Evolutionary conservation across 352 stramenopile genomes (phyloP).

Genomic region (Lagenidium giganteum): DNA sequence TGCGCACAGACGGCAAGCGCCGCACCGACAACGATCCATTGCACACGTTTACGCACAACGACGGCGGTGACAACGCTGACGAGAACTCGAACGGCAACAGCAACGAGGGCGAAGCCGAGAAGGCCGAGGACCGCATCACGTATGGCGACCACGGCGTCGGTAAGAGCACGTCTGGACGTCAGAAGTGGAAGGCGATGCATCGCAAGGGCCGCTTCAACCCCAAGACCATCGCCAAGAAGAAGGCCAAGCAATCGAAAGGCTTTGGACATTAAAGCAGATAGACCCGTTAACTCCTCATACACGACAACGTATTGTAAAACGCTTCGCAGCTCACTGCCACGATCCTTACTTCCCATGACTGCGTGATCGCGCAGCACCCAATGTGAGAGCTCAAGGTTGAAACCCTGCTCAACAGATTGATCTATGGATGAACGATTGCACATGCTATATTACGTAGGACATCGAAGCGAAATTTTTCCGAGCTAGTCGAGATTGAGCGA

Average conservation of each 20-base stretch:
- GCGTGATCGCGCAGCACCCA: too few relatives aligned
- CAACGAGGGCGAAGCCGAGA: conserved; percentile 24
- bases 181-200: conserved; percentile 91
- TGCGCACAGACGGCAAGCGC: conserved; percentile 61
- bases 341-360: too few relatives aligned
- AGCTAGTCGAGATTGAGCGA: too few relatives aligned
- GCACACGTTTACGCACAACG: conserved; percentile 88
- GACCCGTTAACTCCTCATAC: too few relatives aligned
- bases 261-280: conserved; percentile 45
- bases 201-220: conserved; percentile 91
- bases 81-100: conserved; percentile 34
- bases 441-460: too few relatives aligned
- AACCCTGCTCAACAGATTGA: too few relatives aligned
- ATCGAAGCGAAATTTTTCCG: too few relatives aligned
- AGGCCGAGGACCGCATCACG: conserved; percentile 80
- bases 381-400: too few relatives aligned
- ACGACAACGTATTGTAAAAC: too few relatives aligned
- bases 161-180: conserved; percentile 90
- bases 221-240: conserved; percentile 87
- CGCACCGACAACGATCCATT: conserved; percentile 96
- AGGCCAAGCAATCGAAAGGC: conserved; percentile 66
- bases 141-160: conserved; percentile 88
- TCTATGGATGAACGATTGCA: too few relatives aligned
- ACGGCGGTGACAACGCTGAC: conserved; percentile 50
- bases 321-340: too few relatives aligned